Evolutionary conservation across 2,329 filamentous ascomycete species (phyloP).

Genomic region (Sclerotinia sclerotiorum): DNA sequence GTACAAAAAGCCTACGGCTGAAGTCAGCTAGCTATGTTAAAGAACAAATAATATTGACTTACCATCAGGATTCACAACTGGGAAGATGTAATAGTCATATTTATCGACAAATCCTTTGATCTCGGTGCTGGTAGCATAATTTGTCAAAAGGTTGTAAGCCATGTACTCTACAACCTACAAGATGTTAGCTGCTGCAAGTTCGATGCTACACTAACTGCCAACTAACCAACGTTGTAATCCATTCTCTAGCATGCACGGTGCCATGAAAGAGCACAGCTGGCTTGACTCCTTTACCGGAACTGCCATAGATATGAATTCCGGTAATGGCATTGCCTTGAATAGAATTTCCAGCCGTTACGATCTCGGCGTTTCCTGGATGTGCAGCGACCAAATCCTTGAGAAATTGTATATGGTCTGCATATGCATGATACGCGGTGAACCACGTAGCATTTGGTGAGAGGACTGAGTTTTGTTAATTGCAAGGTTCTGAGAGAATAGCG

Average conservation of each 20-base stretch:
- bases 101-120: slow-evolving; percentile 53
- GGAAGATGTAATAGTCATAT: slow-evolving; percentile 66
- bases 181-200: not conserved
- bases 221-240: slow-evolving; percentile 52
- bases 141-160: slow-evolving; percentile 49
- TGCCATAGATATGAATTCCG: slow-evolving; percentile 56
- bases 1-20: slow-evolving; percentile 54
- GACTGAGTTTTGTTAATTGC: slow-evolving; percentile 27
- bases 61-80: slow-evolving; percentile 62
- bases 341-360: slow-evolving; percentile 52
- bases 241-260: slow-evolving; percentile 60
- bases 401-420: slow-evolving; percentile 52
- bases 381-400: slow-evolving; percentile 48
- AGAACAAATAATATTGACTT: slow-evolving; percentile 25
- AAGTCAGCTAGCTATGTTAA: not conserved
- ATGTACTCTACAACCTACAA: slow-evolving; percentile 51
- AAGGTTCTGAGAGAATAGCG: slow-evolving; percentile 22
- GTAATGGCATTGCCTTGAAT: slow-evolving; percentile 47
- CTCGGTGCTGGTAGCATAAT: slow-evolving; percentile 45
- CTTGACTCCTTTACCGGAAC: slow-evolving; percentile 45
- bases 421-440: slow-evolving; percentile 56
- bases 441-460: slow-evolving; percentile 44
- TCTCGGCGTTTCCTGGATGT: slow-evolving; percentile 49
- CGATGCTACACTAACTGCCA: not conserved
- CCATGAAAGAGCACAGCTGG: slow-evolving; percentile 57